Percentiles rank a stretch among this genome's conserved stretches.
These are phyloP conservation scores for Podaxis sp. DNA, from an alignment of 768 basidiomycete species.

Conservation along the genomic window DNA sequence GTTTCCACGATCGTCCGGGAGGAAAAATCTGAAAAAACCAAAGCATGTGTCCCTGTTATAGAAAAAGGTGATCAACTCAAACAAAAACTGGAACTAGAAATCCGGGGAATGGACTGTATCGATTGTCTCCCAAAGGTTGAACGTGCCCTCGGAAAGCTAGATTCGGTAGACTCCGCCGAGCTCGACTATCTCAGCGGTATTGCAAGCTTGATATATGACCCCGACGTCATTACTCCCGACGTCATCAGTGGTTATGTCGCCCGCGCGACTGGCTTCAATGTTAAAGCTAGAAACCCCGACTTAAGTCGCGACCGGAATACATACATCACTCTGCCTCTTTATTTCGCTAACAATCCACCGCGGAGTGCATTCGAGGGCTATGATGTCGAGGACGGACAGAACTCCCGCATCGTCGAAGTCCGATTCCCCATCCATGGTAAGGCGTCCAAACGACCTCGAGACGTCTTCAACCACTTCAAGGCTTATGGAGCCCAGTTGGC, in stretches of 20 bases:
- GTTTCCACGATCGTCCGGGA: background rate
- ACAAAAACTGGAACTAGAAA: background rate
- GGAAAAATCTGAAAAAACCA: background rate
- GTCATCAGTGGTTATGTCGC: background rate
- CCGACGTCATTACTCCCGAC: background rate
- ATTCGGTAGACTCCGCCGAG: background rate
- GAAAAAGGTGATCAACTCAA: background rate
- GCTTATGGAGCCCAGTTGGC: background rate
- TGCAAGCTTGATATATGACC: background rate
- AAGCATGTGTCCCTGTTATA: background rate
- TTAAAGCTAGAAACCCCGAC: background rate
- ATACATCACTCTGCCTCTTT: background rate
- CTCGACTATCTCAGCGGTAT: background rate
- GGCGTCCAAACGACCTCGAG: background rate
- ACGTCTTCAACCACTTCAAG: background rate
- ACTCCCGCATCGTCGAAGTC: background rate
- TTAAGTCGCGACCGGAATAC: background rate
- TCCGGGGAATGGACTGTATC: background rate
- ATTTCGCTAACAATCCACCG: background rate
- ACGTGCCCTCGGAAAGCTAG: background rate
- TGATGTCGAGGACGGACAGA: background rate
- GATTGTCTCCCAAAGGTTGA: background rate
- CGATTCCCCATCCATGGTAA: background rate
- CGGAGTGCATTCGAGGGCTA: background rate
- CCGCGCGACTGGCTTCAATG: background rate